Evolutionary conservation across 345 rosid species (phyloP).

Genomic region (Rhodamnia argentea): DNA sequence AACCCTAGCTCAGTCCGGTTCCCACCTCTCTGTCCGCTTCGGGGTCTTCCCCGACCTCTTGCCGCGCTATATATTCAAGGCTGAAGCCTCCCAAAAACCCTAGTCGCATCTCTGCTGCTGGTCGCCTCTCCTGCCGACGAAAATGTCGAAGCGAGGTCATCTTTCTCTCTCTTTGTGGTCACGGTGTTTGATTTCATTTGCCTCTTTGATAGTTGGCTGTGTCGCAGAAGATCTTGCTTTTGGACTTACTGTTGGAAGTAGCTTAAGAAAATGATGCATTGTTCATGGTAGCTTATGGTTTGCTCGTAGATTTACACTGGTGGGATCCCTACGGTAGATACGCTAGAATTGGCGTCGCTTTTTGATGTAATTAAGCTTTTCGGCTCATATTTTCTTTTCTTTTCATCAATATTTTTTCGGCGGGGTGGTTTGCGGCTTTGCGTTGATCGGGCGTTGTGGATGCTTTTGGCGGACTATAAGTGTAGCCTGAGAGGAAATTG

Average conservation of each 20-base stretch:
- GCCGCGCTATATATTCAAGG: neutral
- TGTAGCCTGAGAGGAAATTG: neutral
- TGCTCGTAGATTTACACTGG: neutral
- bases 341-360: too few species aligned
- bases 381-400: too few species aligned
- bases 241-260: neutral
- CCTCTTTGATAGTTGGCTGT: neutral
- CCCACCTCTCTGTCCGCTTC: neutral
- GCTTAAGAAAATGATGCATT: neutral
- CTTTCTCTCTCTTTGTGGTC: neutral
- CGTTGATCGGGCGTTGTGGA: neutral
- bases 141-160: conserved; percentile 92
- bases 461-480: neutral
- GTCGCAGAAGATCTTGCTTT: neutral
- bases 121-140: conserved; percentile 14
- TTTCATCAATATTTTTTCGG: too few species aligned
- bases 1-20: neutral
- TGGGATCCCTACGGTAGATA: neutral
- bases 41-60: neutral
- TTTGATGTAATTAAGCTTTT: too few species aligned
- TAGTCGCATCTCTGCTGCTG: neutral
- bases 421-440: neutral
- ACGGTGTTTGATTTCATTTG: neutral
- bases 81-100: neutral
- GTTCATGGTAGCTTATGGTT: neutral